Evolutionary conservation across 768 basidiomycete species (phyloP).

Genomic region (Collybia mongolica): DNA sequence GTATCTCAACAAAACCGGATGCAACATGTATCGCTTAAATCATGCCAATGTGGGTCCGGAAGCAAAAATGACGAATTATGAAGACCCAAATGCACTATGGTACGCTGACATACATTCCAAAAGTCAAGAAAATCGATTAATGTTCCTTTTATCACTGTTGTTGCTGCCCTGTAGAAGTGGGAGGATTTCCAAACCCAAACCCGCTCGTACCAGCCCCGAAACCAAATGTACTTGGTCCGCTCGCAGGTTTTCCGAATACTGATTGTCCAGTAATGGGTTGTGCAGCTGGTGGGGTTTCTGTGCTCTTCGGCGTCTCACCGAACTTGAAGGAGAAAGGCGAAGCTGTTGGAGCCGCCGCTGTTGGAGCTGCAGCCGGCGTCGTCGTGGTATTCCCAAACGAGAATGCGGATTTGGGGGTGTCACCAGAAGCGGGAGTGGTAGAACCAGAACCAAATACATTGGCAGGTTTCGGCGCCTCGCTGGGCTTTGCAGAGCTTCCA

Average conservation of each 20-base stretch:
- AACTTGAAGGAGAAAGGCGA: constrained; percentile 14
- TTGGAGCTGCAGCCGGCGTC: constrained; percentile 6
- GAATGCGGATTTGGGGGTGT: constrained; percentile 8
- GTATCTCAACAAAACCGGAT: not conserved
- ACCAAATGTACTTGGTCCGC: constrained; percentile 26
- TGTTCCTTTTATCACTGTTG: constrained; percentile 11
- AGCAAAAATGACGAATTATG: not conserved
- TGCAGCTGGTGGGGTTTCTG: constrained; percentile 23
- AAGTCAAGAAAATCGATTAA: constrained; percentile 3
- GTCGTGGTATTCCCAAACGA: constrained; percentile 11
- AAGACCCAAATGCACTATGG: constrained; percentile 8
- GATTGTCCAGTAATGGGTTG: constrained; percentile 21
- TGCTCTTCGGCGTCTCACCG: constrained; percentile 12
- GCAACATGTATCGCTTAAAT: not conserved
- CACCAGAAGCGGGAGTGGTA: constrained; percentile 4
- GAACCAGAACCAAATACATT: constrained; percentile 8
- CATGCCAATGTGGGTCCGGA: not conserved
- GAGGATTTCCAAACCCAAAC: constrained; percentile 16
- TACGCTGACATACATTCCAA: constrained; percentile 14
- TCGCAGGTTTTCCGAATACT: constrained; percentile 14
- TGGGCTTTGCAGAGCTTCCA: constrained; percentile 5
- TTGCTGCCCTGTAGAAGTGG: constrained; percentile 23
- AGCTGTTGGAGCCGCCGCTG: constrained; percentile 2
- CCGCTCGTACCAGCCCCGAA: constrained; percentile 20
- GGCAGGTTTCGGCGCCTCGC: constrained; percentile 14